Evolutionary conservation across 495 filamentous ascomycete species (phyloP).

Genomic region (Aspergillus affinis): DNA sequence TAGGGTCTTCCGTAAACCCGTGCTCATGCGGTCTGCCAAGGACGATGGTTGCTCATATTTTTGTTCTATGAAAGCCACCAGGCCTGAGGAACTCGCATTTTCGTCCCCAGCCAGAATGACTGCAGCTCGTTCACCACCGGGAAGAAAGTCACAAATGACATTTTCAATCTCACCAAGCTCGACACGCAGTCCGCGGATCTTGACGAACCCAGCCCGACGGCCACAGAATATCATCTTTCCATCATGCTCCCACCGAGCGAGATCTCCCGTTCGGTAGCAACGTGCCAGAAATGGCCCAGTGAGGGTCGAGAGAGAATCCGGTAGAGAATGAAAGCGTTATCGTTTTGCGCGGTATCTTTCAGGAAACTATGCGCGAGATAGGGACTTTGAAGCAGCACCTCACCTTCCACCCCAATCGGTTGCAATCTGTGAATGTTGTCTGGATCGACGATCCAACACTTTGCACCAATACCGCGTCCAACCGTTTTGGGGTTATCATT

Average conservation of each 20-base stretch:
- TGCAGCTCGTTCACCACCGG: background rate
- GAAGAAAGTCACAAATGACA: conserved; percentile 2
- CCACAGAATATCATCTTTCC: conserved; percentile 40
- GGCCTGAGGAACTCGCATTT: background rate
- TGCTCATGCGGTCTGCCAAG: background rate
- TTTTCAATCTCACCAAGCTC: conserved; percentile 42
- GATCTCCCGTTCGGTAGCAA: conserved; percentile 1
- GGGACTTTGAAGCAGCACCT: conserved; percentile 3
- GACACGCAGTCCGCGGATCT: conserved; percentile 39
- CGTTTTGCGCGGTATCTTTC: conserved; percentile 2
- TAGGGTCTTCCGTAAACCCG: background rate
- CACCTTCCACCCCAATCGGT: conserved; percentile 5
- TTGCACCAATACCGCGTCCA: conserved; percentile 6
- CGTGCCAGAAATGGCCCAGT: background rate
- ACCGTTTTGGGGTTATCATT: conserved; percentile 11
- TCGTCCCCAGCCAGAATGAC: background rate
- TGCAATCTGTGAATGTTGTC: background rate
- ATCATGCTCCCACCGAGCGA: conserved; percentile 9
- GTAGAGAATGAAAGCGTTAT: background rate
- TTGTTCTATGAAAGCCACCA: background rate
- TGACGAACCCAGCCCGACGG: conserved; percentile 41
- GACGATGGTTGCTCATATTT: background rate
- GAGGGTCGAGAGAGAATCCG: background rate
- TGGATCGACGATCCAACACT: conserved; percentile 7
- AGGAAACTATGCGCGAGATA: conserved; percentile 3